Percentiles rank a stretch among this genome's conserved stretches.
Conservation (phyloP, 257 asterid species). For the Primulina tabacum region DNA sequence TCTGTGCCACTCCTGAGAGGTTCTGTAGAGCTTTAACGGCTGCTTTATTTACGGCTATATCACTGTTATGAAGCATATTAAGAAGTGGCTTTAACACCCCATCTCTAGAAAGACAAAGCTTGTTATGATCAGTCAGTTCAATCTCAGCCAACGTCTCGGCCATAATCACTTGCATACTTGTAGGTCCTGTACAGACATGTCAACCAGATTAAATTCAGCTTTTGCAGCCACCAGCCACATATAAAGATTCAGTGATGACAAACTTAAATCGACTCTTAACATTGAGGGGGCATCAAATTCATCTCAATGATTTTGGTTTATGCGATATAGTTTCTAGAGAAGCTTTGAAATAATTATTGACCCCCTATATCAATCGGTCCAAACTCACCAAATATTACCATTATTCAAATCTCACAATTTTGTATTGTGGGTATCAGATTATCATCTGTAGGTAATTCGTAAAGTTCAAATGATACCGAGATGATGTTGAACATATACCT, state of each 20-base stretch:
- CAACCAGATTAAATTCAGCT: conserved; percentile 3
- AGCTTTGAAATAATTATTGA: too few species aligned
- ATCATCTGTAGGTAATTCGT: not conserved
- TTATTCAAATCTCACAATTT: too few species aligned
- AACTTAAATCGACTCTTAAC: too few species aligned
- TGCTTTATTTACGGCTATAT: conserved; percentile 27
- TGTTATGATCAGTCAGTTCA: conserved; percentile 45
- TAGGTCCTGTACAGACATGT: conserved; percentile 27
- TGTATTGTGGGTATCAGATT: too few species aligned
- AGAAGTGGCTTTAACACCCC: conserved; percentile 48
- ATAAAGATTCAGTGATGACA: too few species aligned
- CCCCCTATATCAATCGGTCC: too few species aligned
- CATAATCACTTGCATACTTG: conserved; percentile 31
- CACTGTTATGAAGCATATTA: conserved; percentile 31
- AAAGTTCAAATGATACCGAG: not conserved
- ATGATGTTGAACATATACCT: conserved; percentile 29
- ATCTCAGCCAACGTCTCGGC: conserved; percentile 38
- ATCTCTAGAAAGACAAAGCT: conserved; percentile 31
- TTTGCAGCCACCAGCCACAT: conserved; percentile 5
- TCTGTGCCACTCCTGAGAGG: conserved; percentile 37
- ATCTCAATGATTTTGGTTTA: too few species aligned
- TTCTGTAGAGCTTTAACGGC: conserved; percentile 42
- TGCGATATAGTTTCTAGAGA: too few species aligned
- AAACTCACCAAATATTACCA: too few species aligned
- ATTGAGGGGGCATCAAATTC: too few species aligned